Evolutionary conservation across 1,284 basidiomycete species (phyloP).

Genomic region (Omphalotus olearius): DNA sequence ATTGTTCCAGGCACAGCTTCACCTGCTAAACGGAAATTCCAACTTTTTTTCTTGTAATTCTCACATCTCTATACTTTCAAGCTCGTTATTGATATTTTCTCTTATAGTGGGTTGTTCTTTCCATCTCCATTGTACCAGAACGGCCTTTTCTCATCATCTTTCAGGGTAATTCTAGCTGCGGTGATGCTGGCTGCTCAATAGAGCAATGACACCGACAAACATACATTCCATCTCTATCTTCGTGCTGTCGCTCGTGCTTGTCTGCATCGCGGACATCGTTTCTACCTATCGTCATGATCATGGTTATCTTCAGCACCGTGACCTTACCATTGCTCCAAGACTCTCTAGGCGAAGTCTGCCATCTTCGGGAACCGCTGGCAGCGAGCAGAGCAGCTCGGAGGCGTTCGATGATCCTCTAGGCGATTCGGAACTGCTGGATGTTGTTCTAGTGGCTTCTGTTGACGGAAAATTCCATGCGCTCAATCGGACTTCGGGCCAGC

Average conservation of each 20-base stretch:
- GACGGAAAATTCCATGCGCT: slow-evolving; percentile 89
- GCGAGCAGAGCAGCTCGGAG: not conserved
- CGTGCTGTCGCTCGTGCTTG: slow-evolving; percentile 2
- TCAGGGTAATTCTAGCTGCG: not conserved
- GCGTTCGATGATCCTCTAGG: slow-evolving; percentile 5
- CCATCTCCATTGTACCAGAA: too few relatives aligned
- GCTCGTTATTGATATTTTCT: too few relatives aligned
- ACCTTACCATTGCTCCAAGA: slow-evolving; percentile 1
- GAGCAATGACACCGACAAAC: not conserved
- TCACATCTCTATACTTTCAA: too few relatives aligned
- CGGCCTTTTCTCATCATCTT: too few relatives aligned
- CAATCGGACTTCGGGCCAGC: slow-evolving; percentile 73
- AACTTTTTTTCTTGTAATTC: too few relatives aligned
- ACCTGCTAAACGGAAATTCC: too few relatives aligned
- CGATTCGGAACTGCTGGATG: slow-evolving; percentile 66
- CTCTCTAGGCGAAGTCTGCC: not conserved
- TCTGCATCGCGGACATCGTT: slow-evolving; percentile 4
- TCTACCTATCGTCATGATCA: not conserved
- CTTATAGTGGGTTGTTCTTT: too few relatives aligned
- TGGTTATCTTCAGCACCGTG: not conserved
- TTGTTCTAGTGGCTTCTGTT: slow-evolving; percentile 82
- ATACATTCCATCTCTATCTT: not conserved
- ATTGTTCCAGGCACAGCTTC: too few relatives aligned
- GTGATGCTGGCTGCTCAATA: slow-evolving; percentile 6
- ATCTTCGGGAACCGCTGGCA: not conserved